phyloP scores from a whole-genome alignment of 2,329 filamentous ascomycete species.

The Emericellopsis cladophorae region DNA sequence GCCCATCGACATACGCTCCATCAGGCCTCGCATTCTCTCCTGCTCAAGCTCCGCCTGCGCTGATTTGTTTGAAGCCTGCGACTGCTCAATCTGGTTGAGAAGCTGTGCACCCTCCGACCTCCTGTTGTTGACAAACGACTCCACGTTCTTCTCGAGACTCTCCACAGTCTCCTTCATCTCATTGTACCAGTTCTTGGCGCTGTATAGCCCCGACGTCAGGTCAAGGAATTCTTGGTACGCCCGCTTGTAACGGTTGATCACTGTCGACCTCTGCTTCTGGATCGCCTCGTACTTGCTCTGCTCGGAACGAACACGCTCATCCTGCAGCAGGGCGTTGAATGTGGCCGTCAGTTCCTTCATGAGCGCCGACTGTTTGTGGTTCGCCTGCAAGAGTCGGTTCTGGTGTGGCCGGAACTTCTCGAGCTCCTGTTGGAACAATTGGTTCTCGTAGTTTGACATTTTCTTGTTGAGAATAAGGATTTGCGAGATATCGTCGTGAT shows the following conservation, averaged over 20 bases:
- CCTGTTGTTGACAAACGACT: constrained; percentile 91
- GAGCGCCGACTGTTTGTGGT: constrained; percentile 85
- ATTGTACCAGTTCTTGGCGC: constrained; percentile 84
- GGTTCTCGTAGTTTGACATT: constrained; percentile 80
- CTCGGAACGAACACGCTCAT: constrained; percentile 85
- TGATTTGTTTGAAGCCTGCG: constrained; percentile 48
- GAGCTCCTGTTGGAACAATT: constrained; percentile 90
- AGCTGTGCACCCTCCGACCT: constrained; percentile 84
- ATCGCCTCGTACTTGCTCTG: constrained; percentile 91
- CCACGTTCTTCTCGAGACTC: constrained; percentile 88
- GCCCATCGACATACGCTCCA: constrained; percentile 95
- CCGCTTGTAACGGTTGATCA: constrained; percentile 79
- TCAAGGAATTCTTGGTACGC: constrained; percentile 90
- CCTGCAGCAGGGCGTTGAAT: constrained; percentile 80
- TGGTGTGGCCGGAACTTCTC: constrained; percentile 95
- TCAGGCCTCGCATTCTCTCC: constrained; percentile 73
- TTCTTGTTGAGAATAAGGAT: constrained; percentile 98
- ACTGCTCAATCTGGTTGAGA: constrained; percentile 75
- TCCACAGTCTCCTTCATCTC: constrained; percentile 95
- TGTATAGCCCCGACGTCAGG: constrained; percentile 70
- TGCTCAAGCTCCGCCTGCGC: constrained; percentile 70
- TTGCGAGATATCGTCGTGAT: constrained; percentile 94
- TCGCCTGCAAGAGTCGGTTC: constrained; percentile 79
- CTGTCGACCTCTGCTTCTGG: constrained; percentile 67
- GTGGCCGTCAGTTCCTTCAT: constrained; percentile 88